Conservation (phyloP, 2,329 filamentous ascomycete genomes). For the Aureobasidium zeae region DNA sequence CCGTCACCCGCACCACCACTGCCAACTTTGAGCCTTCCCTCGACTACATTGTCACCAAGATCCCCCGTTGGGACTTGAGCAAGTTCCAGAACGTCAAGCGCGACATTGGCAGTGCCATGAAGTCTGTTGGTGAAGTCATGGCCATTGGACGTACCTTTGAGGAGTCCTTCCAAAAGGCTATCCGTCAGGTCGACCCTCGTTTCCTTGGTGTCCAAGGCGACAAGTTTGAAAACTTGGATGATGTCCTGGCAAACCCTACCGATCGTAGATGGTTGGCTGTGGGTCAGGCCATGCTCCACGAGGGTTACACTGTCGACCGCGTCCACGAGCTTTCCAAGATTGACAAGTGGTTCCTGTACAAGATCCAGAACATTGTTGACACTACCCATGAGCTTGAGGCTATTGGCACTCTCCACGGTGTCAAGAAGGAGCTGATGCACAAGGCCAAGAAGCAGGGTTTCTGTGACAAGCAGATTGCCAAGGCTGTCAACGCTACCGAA, state of each 20-base stretch:
- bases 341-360: conserved; percentile 98
- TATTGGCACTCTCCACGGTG: conserved; percentile 67
- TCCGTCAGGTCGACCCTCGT: conserved; percentile 87
- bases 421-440: conserved; percentile 80
- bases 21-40: conserved; percentile 97
- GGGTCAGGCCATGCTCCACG: conserved; percentile 94
- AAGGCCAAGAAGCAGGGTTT: conserved; percentile 98
- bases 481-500: conserved; percentile 75
- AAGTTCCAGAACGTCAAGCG: conserved; percentile 99
- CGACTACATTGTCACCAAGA: conserved; percentile 98
- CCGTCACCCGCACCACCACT: conserved; percentile 96
- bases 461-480: conserved; percentile 89
- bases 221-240: conserved; percentile 87
- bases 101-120: conserved; percentile 96
- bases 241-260: conserved; percentile 81
- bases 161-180: conserved; percentile 98
- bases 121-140: conserved; percentile 98
- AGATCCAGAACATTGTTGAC: conserved; percentile 94
- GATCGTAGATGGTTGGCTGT: conserved; percentile 96
- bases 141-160: conserved; percentile 97
- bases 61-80: conserved; percentile 93
- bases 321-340: conserved; percentile 95
- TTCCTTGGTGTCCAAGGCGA: conserved; percentile 92
- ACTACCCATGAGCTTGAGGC: conserved; percentile 78
- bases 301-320: conserved; percentile 85